These are phyloP conservation scores for Rubia occidens DNA, from an alignment of 305 asterid genomes.

Conservation along the genomic window DNA sequence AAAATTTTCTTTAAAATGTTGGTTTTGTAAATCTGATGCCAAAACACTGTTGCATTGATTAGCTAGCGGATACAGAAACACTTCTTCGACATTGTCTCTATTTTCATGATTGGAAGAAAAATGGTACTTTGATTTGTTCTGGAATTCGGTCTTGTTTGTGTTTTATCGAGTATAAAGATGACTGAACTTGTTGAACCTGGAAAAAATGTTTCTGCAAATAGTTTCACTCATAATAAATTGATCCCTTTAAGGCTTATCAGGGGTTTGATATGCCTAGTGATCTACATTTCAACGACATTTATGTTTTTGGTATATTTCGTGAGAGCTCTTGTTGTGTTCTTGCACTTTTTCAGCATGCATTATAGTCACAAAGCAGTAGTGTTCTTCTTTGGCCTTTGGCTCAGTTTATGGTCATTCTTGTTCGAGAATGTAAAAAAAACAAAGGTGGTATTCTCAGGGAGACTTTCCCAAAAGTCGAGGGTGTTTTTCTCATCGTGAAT, in stretches of 20 bases:
- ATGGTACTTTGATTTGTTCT: constrained; percentile 7
- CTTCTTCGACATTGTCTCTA: neutral
- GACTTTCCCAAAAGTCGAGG: constrained; percentile 47
- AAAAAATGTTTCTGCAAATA: constrained; percentile 1
- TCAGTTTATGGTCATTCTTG: constrained; percentile 84
- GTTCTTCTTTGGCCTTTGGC: constrained; percentile 67
- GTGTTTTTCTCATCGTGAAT: constrained; percentile 65
- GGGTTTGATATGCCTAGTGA: constrained; percentile 50
- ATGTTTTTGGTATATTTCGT: constrained; percentile 42
- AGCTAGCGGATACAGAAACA: neutral
- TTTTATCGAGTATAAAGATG: neutral
- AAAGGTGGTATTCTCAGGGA: constrained; percentile 81
- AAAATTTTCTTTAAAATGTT: no score
- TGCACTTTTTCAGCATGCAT: constrained; percentile 50
- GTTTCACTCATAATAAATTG: constrained; percentile 37
- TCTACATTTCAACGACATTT: constrained; percentile 56
- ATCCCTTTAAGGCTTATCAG: constrained; percentile 41
- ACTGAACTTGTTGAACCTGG: constrained; percentile 14
- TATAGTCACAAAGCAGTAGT: constrained; percentile 50
- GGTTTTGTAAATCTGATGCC: no score
- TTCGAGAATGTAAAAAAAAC: constrained; percentile 77
- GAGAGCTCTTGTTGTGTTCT: constrained; percentile 34
- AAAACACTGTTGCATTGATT: constrained; percentile 3
- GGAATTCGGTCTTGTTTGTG: neutral
- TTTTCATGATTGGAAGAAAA: constrained; percentile 8